Conservation (phyloP, 495 filamentous ascomycete genomes). For the Aspergillus sclerotiicarbonarius region DNA sequence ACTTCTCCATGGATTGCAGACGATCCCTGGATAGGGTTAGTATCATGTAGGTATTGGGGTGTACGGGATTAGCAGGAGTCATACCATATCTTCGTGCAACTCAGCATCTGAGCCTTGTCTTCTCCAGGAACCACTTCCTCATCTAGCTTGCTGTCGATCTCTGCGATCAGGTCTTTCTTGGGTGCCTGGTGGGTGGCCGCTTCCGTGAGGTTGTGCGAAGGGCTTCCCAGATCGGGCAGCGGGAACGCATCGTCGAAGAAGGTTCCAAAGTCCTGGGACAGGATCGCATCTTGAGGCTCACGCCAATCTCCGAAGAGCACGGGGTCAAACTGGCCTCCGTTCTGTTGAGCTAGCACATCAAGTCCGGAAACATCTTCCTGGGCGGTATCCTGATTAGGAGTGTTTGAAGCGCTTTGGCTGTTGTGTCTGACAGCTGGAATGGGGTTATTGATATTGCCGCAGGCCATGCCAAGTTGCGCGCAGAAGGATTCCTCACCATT, state of each 20-base stretch:
- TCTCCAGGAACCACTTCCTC: slow-evolving; percentile 65
- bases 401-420: slow-evolving; percentile 32
- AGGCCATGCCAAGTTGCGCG: slow-evolving; percentile 69
- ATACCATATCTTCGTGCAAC: slow-evolving; percentile 92
- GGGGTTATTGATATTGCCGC: slow-evolving; percentile 68
- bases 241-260: slow-evolving; percentile 92
- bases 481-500: slow-evolving; percentile 64
- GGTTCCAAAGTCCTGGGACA: slow-evolving; percentile 65
- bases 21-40: slow-evolving; percentile 70
- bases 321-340: slow-evolving; percentile 86
- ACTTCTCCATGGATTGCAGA: slow-evolving; percentile 81
- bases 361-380: slow-evolving; percentile 44
- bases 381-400: slow-evolving; percentile 19
- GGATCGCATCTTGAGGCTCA: slow-evolving; percentile 76
- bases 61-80: slow-evolving; percentile 21
- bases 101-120: slow-evolving; percentile 64
- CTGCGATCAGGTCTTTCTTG: slow-evolving; percentile 70
- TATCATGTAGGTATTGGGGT: slow-evolving; percentile 11
- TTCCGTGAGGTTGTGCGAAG: slow-evolving; percentile 63
- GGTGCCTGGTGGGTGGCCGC: slow-evolving; percentile 39
- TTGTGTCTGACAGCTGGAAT: slow-evolving; percentile 49
- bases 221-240: slow-evolving; percentile 68
- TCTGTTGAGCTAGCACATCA: slow-evolving; percentile 81
- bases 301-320: slow-evolving; percentile 91
- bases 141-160: slow-evolving; percentile 68